Percentiles rank a stretch among this genome's conserved stretches.
phyloP scores from a whole-genome alignment of 1,139 yeast species.

The Suhomyces coccinellae region DNA sequence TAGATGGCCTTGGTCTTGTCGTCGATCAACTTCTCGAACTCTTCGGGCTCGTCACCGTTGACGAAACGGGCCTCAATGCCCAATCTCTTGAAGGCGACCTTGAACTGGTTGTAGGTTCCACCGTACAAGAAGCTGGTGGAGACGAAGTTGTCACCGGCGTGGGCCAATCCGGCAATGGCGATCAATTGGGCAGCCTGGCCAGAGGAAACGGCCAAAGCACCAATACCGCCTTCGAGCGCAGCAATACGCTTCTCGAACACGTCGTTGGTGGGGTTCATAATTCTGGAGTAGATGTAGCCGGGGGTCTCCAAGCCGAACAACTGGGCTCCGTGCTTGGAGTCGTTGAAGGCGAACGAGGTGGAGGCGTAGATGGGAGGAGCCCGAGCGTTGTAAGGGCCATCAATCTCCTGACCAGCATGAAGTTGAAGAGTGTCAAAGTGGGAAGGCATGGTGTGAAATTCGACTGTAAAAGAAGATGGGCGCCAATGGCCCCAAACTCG shows the following conservation, averaged over 20 bases:
- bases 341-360: constrained; percentile 82
- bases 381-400: constrained; percentile 66
- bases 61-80: constrained; percentile 87
- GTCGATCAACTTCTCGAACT: constrained; percentile 72
- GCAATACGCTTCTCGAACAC: constrained; percentile 91
- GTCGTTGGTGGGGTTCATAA: constrained; percentile 90
- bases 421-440: constrained; percentile 90
- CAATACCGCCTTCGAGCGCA: constrained; percentile 89
- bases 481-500: too few relatives aligned
- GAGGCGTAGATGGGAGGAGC: constrained; percentile 92
- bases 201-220: constrained; percentile 86
- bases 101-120: constrained; percentile 94
- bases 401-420: constrained; percentile 84
- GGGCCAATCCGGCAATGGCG: constrained; percentile 83
- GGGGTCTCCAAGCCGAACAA: constrained; percentile 80
- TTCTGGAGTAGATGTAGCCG: constrained; percentile 85
- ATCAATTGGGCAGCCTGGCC: constrained; percentile 95
- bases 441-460: constrained; percentile 39
- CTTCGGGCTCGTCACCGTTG: constrained; percentile 69
- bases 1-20: constrained; percentile 86
- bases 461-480: too few relatives aligned
- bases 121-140: constrained; percentile 91
- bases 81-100: constrained; percentile 83
- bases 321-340: constrained; percentile 90
- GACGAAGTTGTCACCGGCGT: constrained; percentile 84